Evolutionary conservation across 2,329 filamentous ascomycete species (phyloP), one percentile per base, ranked within the genome.

Genomic region (Pyrenophora tritici-repentis): DNA sequence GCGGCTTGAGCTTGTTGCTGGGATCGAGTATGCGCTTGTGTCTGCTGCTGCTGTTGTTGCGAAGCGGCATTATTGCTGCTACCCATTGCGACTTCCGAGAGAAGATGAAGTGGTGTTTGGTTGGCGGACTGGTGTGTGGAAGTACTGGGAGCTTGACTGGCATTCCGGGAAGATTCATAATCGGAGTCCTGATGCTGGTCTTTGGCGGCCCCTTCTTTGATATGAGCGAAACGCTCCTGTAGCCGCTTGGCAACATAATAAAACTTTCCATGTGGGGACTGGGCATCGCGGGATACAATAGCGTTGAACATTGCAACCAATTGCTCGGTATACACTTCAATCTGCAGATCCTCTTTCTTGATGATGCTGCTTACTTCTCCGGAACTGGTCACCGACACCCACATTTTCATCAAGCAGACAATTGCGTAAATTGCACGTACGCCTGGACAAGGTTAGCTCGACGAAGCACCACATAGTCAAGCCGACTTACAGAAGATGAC

Each of bases 351-450:
- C 36, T 79, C 74, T 31, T 76, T 73, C 33, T 75, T 75, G 66
- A 82, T 78, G 47, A 81, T 74, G 54, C 73, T 79, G 42, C 76
- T 75, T 1, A 82, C 71, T 59, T 82, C 79, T 16, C 73, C 73
- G 3, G 78, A 78, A n/a, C 73, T 75, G 3, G 75, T 78, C 6
- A 79, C 76, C 1, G 81, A 80, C 40, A 83, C 81, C 69, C 82
- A 83, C 74, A 85, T 79, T 61, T 84, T 85, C 70, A 84, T 83
- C 6, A 85, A 73, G 26, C 83, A 79, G 5, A 85, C 80, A 17
- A 82, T 76, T 12, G 82, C 79, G 61, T 84, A 85, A 9, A 81
- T 79, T 39, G 79, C 77, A 32, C 82, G 78, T 14, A 84, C 81
- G 62, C 83, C 73, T 75, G 37, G 2, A 22, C 12, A 1, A 32